Conservation (phyloP, 164 flowering plant genomes). For the Akebia trifoliata region DNA sequence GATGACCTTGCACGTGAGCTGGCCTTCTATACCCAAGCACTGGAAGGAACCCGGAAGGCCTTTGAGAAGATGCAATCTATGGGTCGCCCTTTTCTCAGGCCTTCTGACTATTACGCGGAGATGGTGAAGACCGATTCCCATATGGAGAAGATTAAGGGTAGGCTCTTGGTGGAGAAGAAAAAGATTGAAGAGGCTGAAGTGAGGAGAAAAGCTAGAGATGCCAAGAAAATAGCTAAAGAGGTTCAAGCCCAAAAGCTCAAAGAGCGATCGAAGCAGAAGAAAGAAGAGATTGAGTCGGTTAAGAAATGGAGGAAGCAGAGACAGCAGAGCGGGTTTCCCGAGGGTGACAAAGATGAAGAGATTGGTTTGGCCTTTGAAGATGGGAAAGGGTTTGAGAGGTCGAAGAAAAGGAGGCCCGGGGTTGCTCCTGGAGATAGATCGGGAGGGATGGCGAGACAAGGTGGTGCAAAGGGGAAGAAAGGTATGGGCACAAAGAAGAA, state of each 20-base stretch:
- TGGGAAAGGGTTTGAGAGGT: slow-evolving; percentile 57
- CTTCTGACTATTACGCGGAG: slow-evolving; percentile 86
- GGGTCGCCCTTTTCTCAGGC: slow-evolving; percentile 82
- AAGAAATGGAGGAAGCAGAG: slow-evolving; percentile 97
- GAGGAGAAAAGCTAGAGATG: slow-evolving; percentile 82
- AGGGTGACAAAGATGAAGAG: slow-evolving; percentile 41
- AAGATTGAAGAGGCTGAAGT: slow-evolving; percentile 83
- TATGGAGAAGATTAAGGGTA: slow-evolving; percentile 76
- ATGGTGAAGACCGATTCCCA: slow-evolving; percentile 87
- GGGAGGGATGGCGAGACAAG: slow-evolving; percentile 56
- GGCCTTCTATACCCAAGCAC: slow-evolving; percentile 77
- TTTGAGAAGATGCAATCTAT: slow-evolving; percentile 57
- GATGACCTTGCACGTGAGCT: slow-evolving; percentile 80
- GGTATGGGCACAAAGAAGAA: slow-evolving; percentile 31
- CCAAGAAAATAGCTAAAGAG: slow-evolving; percentile 74
- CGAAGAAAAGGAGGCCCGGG: slow-evolving; percentile 61
- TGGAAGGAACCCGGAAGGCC: slow-evolving; percentile 73
- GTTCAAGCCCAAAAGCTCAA: slow-evolving; percentile 74
- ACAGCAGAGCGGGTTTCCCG: slow-evolving; percentile 64
- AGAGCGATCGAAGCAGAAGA: slow-evolving; percentile 81
- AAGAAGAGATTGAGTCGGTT: slow-evolving; percentile 73
- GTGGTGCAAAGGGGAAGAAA: slow-evolving; percentile 36
- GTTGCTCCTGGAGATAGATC: slow-evolving; percentile 79
- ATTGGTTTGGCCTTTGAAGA: slow-evolving; percentile 48
- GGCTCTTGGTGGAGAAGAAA: slow-evolving; percentile 71